Conservation (phyloP, 176 grass and related monocot genomes). For the Eragrostis curvula region DNA sequence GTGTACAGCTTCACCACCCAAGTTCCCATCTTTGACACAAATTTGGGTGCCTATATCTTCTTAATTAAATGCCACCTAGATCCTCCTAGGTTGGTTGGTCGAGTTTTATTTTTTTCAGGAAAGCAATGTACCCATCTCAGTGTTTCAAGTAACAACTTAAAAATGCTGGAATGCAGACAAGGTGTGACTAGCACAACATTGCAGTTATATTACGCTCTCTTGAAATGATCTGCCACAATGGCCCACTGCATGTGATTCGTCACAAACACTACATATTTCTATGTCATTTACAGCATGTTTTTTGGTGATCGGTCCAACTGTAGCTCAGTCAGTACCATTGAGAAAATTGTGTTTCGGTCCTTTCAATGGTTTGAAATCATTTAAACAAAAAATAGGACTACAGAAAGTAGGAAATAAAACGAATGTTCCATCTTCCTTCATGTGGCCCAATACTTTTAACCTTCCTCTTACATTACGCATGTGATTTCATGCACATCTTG, state of each 20-base stretch:
- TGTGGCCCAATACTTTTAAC: not conserved
- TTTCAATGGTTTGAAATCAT: not conserved
- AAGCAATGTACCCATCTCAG: not conserved
- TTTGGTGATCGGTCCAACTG: not conserved
- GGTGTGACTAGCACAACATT: not conserved
- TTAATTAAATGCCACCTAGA: too few species aligned
- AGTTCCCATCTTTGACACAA: too few species aligned
- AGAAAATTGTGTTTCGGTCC: not conserved
- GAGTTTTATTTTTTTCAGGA: not conserved
- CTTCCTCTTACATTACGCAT: not conserved
- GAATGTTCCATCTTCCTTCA: not conserved
- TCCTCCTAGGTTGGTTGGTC: too few species aligned
- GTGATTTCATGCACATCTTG: not conserved
- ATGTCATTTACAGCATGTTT: not conserved
- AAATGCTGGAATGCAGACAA: not conserved
- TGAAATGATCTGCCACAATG: not conserved
- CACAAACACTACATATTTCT: conserved; percentile 1
- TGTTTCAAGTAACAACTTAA: not conserved
- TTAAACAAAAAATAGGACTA: not conserved
- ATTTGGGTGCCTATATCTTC: too few species aligned
- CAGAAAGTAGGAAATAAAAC: not conserved
- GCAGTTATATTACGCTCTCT: not conserved
- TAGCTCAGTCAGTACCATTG: not conserved
- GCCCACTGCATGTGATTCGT: not conserved
- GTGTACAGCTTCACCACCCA: too few species aligned